Evolutionary conservation across 768 basidiomycete genomes (phyloP), one percentile per base, ranked within the genome.

Genomic region (Arthromyces matolae): DNA sequence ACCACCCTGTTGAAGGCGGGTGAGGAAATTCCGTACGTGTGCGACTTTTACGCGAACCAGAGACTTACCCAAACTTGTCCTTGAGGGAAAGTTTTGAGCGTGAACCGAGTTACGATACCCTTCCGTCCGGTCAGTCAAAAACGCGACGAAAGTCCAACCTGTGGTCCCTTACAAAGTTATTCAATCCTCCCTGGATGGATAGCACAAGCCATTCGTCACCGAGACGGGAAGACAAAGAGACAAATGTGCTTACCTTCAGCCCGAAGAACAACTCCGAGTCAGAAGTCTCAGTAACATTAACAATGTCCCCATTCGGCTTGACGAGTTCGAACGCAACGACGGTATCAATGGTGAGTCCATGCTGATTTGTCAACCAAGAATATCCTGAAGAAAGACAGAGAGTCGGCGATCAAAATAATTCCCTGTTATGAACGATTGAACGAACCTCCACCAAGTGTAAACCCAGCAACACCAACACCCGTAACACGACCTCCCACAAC

Each of bases 81-180:
- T 62, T 84, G 81, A 5, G 82, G 75, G 55, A 71, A 71, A 0
- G 79, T 69, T 51, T 73, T 75, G 18, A 85, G 44, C 0, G 75
- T 78, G 54, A 85, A 78, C 33, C 62, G 70, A 0, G 82, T 84
- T 3, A 84, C 78, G 28, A 84, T 77, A 1, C 83, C 84, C 73
- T 73, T 22, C 2, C n/a, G n/a, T n/a, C n/a, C n/a, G n/a, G n/a
- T n/a, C n/a, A n/a, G n/a, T n/a, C n/a, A n/a, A n/a, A n/a, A n/a
- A n/a, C n/a, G n/a, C n/a, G n/a, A n/a, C n/a, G n/a, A n/a, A n/a
- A n/a, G n/a, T n/a, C n/a, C n/a, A n/a, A n/a, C n/a, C n/a, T n/a
- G n/a, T n/a, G n/a, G n/a, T n/a, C n/a, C n/a, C 54, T 25, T 31
- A 67, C 72, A 49, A 81, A 84, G 51, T 85, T 86, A 52, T 86